Conservation (phyloP, 208 protist species). For the Leishmania tarentolae region DNA sequence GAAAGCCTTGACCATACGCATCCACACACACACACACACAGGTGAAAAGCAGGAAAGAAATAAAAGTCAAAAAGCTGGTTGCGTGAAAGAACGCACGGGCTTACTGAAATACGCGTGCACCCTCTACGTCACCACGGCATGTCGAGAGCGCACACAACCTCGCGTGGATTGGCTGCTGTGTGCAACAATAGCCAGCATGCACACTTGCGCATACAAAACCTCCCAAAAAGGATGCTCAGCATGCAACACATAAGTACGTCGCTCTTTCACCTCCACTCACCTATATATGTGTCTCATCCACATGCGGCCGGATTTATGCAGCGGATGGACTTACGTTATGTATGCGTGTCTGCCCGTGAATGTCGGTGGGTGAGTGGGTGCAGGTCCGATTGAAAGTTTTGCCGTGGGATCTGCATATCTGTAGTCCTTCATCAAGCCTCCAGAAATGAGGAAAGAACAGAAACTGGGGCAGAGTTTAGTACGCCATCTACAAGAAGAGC, state of each 20-base stretch:
- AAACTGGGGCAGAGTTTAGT: background rate
- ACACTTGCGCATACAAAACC: background rate
- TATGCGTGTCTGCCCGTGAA: background rate
- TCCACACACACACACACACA: background rate
- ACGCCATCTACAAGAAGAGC: conserved; percentile 51
- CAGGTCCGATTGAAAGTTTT: background rate
- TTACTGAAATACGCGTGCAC: background rate
- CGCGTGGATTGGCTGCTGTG: background rate
- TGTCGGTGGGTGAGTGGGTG: background rate
- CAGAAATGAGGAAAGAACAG: background rate
- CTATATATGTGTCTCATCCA: background rate
- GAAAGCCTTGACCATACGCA: background rate
- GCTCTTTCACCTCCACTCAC: background rate
- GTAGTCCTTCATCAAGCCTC: background rate
- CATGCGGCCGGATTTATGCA: background rate
- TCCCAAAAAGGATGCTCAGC: background rate
- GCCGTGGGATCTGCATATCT: too few species aligned
- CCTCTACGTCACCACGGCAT: background rate
- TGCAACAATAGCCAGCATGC: background rate
- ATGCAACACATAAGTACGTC: background rate
- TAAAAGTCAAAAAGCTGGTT: background rate
- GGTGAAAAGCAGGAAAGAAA: background rate
- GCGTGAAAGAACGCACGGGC: background rate
- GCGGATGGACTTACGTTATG: background rate
- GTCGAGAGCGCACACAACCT: background rate